Evolutionary conservation across 192 early-diverging fungal genomes (phyloP).

Genomic region (Backusella parvicylindrica): DNA sequence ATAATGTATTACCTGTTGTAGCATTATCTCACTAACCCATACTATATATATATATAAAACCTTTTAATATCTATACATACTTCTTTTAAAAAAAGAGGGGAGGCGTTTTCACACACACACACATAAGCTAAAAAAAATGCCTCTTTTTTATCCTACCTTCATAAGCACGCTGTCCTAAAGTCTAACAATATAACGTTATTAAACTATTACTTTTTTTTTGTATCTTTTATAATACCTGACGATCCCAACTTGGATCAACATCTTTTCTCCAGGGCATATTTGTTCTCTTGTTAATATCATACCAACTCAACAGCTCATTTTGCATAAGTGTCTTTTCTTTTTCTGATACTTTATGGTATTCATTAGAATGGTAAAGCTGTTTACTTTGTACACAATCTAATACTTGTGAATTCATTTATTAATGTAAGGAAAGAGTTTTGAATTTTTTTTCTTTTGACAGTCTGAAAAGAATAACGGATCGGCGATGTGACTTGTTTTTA

Average conservation of each 20-base stretch:
- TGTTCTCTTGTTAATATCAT: slow-evolving; percentile 50
- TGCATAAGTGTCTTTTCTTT: slow-evolving; percentile 26
- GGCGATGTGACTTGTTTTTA: not conserved
- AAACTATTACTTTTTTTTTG: not conserved
- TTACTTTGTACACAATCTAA: slow-evolving; percentile 17
- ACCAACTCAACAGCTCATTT: slow-evolving; percentile 56
- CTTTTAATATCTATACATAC: not conserved
- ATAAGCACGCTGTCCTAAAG: slow-evolving; percentile 40
- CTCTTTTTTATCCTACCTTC: slow-evolving; percentile 31
- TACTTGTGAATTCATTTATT: not conserved
- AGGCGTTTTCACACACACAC: too few relatives aligned
- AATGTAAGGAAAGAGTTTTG: not conserved
- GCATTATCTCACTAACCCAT: slow-evolving; percentile 84
- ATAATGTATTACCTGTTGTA: slow-evolving; percentile 52
- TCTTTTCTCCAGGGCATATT: slow-evolving; percentile 63
- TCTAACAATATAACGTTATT: slow-evolving; percentile 3
- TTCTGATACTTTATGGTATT: slow-evolving; percentile 38
- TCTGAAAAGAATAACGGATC: not conserved
- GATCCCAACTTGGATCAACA: slow-evolving; percentile 15
- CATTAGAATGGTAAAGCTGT: not conserved
- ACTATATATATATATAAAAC: slow-evolving; percentile 30
- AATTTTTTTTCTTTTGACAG: not conserved
- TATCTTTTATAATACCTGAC: slow-evolving; percentile 10
- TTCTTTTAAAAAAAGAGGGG: too few relatives aligned
- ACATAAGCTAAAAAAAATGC: not conserved